phyloP scores from a whole-genome alignment of 2,329 filamentous ascomycete species.

The Emergomyces africanus region DNA sequence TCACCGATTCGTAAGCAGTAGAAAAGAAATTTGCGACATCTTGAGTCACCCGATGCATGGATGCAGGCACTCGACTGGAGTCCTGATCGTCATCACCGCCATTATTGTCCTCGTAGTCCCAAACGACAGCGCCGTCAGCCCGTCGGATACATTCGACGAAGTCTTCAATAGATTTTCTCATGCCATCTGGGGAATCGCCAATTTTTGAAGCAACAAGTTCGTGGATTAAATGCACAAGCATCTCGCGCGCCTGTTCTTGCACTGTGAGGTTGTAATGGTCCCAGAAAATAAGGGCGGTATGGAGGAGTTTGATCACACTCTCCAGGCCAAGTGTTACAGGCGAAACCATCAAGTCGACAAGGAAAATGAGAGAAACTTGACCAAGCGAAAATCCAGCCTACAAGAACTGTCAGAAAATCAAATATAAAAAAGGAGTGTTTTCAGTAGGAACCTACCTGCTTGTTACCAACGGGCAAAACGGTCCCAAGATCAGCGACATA shows the following conservation, averaged over 20 bases:
- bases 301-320: slow-evolving; percentile 71
- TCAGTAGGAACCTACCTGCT: slow-evolving; percentile 44
- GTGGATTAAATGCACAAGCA: slow-evolving; percentile 95
- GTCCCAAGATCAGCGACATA: slow-evolving; percentile 79
- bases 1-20: slow-evolving; percentile 69
- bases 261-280: slow-evolving; percentile 93
- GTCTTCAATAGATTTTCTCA: slow-evolving; percentile 67
- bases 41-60: slow-evolving; percentile 74
- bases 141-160: slow-evolving; percentile 77
- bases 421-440: background rate
- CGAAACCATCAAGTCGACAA: slow-evolving; percentile 93
- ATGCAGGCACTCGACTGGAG: slow-evolving; percentile 66
- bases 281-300: slow-evolving; percentile 89
- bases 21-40: slow-evolving; percentile 79
- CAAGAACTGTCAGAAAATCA: slow-evolving; percentile 6
- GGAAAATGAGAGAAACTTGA: slow-evolving; percentile 79
- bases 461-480: slow-evolving; percentile 74
- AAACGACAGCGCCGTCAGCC: slow-evolving; percentile 73
- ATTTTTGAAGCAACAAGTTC: slow-evolving; percentile 74
- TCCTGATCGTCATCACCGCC: slow-evolving; percentile 59
- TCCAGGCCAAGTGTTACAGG: slow-evolving; percentile 69
- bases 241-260: slow-evolving; percentile 91
- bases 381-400: slow-evolving; percentile 76
- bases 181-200: slow-evolving; percentile 52
- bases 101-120: slow-evolving; percentile 89